Conservation (phyloP, 2,329 filamentous ascomycete species). For the Xylaria hypoxylon region DNA sequence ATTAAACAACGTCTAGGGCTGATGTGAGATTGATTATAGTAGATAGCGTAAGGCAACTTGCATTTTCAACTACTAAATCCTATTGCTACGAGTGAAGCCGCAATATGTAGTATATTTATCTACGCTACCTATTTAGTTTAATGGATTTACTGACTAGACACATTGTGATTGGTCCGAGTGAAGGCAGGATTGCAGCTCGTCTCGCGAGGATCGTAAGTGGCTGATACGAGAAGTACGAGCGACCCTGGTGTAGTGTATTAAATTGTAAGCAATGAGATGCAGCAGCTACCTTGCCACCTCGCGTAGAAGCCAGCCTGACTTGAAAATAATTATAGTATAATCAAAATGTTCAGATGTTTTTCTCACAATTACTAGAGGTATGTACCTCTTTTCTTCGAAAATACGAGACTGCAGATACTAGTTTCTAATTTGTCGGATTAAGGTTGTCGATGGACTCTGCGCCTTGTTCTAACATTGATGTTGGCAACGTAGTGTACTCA, state of each 20-base stretch:
- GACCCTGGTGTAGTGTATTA: background rate
- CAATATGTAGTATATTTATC: background rate
- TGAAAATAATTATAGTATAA: background rate
- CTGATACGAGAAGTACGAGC: conserved; percentile 7
- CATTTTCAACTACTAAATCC: conserved; percentile 6
- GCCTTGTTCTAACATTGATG: background rate
- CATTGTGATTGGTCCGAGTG: conserved; percentile 11
- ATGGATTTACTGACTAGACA: background rate
- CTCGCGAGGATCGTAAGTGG: conserved; percentile 18
- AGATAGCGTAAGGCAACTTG: conserved; percentile 5
- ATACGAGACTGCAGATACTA: conserved; percentile 2
- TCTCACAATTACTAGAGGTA: no score
- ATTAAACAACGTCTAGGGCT: background rate
- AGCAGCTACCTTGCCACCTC: background rate
- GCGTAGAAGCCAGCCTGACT: conserved; percentile 1
- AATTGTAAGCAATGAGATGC: background rate
- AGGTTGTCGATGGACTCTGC: background rate
- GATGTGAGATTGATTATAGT: conserved; percentile 27
- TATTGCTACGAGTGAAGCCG: background rate
- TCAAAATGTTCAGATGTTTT: background rate
- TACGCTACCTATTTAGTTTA: background rate
- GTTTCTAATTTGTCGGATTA: conserved; percentile 8
- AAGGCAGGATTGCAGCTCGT: conserved; percentile 2
- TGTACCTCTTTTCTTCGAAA: background rate
- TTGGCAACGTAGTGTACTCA: no score